Percentiles rank a stretch among this genome's conserved stretches.
These are phyloP conservation scores for Ceratobasidium sp. DNA, from an alignment of 1,284 basidiomycete species.

Conservation along the genomic window DNA sequence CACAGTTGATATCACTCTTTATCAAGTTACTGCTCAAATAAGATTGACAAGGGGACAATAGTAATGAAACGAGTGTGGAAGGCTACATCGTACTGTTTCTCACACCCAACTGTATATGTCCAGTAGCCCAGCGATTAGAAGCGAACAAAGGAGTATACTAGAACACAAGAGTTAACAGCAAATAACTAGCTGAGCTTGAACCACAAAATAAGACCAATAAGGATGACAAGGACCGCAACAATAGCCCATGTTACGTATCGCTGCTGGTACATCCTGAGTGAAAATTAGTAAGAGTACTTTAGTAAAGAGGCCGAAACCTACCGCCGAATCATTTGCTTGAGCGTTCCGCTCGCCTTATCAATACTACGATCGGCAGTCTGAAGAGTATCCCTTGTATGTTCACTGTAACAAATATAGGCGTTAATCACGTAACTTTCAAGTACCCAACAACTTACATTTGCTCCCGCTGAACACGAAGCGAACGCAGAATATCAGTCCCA, in stretches of 20 bases:
- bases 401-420: constrained; percentile 54
- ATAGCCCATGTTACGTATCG: constrained; percentile 50
- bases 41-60: constrained; percentile 12
- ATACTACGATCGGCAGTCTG: constrained; percentile 69
- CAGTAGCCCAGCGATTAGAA: constrained; percentile 18
- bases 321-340: constrained; percentile 73
- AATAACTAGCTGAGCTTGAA: constrained; percentile 50
- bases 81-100: constrained; percentile 28
- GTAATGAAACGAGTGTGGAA: constrained; percentile 29
- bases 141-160: constrained; percentile 9
- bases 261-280: constrained; percentile 52
- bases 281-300: neutral
- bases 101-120: constrained; percentile 23
- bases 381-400: constrained; percentile 92
- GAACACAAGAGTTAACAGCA: neutral
- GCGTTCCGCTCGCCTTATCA: constrained; percentile 68
- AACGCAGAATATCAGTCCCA: constrained; percentile 92
- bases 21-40: neutral
- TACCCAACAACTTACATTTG: constrained; percentile 71
- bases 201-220: constrained; percentile 51
- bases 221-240: constrained; percentile 50
- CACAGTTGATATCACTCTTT: no score
- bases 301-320: constrained; percentile 55
- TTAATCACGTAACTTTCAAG: neutral
- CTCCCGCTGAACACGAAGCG: constrained; percentile 90